Percentiles rank a stretch among this genome's conserved stretches.
Conservation (phyloP, 176 grass and related monocot species). For the Rhynchospora pubera region DNA sequence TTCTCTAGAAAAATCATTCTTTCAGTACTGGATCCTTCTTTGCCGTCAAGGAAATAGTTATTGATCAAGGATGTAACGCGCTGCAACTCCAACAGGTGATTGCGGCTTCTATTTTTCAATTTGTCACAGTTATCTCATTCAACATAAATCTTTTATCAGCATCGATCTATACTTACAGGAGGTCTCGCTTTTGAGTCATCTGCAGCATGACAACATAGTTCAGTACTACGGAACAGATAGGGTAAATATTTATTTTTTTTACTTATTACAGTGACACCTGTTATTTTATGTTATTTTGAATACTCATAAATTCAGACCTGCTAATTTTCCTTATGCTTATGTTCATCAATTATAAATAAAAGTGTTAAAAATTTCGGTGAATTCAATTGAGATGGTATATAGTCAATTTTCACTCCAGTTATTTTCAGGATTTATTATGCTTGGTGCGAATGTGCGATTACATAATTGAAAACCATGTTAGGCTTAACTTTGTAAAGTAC, state of each 20-base stretch:
- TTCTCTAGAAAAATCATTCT: constrained; percentile 13
- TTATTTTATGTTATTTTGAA: not conserved
- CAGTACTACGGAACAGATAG: constrained; percentile 82
- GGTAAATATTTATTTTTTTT: constrained; percentile 39
- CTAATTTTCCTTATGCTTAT: not conserved
- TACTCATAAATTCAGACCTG: not conserved
- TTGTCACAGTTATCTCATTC: not conserved
- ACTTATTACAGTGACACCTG: not conserved
- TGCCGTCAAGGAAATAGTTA: constrained; percentile 70
- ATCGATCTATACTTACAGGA: constrained; percentile 55
- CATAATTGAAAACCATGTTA: not conserved
- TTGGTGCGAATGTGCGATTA: not conserved
- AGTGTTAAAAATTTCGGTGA: not conserved
- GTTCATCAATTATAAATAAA: too few relatives aligned
- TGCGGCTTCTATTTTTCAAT: constrained; percentile 3
- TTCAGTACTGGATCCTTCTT: constrained; percentile 82
- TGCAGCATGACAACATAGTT: constrained; percentile 93
- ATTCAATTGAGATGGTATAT: not conserved
- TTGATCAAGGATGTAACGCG: constrained; percentile 71
- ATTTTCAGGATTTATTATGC: not conserved
- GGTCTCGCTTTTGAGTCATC: constrained; percentile 73
- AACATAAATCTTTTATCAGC: not conserved
- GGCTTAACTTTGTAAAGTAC: not conserved
- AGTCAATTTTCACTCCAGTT: not conserved
- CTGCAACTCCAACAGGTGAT: constrained; percentile 71